Conservation (phyloP, 768 basidiomycete species). For the Suillus discolor region DNA sequence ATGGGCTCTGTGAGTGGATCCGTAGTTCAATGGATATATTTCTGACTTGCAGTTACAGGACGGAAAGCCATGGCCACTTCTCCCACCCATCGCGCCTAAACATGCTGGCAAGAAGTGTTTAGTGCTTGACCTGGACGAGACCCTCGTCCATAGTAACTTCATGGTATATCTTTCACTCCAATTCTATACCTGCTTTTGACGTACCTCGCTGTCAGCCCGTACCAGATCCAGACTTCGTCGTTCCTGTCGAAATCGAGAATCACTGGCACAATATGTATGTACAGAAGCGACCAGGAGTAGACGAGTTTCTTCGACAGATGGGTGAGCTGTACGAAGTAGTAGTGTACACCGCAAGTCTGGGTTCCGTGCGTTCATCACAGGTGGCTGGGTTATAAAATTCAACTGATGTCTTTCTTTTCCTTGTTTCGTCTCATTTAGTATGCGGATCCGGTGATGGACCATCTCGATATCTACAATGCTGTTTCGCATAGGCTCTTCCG, state of each 20-base stretch:
- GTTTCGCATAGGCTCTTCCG: conserved; percentile 90
- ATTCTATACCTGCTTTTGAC: neutral
- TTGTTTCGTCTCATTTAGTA: conserved; percentile 54
- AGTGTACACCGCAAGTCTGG: conserved; percentile 92
- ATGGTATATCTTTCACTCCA: conserved; percentile 55
- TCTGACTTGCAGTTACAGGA: conserved; percentile 48
- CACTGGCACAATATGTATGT: conserved; percentile 96
- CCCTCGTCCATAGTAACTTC: conserved; percentile 91
- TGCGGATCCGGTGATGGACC: conserved; percentile 93
- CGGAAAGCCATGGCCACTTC: conserved; percentile 75
- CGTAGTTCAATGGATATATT: neutral
- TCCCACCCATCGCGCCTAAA: conserved; percentile 73
- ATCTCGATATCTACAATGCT: conserved; percentile 83
- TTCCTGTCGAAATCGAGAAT: conserved; percentile 94
- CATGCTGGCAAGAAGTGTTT: conserved; percentile 86
- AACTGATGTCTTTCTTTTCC: conserved; percentile 14
- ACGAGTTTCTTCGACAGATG: conserved; percentile 92
- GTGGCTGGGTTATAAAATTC: neutral
- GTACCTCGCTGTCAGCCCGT: conserved; percentile 62
- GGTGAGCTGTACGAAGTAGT: conserved; percentile 95
- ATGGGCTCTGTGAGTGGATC: conserved; percentile 70
- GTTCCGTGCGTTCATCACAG: conserved; percentile 66
- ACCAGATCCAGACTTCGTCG: conserved; percentile 87
- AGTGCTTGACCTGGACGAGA: conserved; percentile 92
- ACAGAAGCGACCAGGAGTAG: conserved; percentile 93